Percentiles rank a stretch among this genome's conserved stretches.
Evolutionary conservation across 2,329 filamentous ascomycete species (phyloP).

Genomic region (Monosporascus sp.): DNA sequence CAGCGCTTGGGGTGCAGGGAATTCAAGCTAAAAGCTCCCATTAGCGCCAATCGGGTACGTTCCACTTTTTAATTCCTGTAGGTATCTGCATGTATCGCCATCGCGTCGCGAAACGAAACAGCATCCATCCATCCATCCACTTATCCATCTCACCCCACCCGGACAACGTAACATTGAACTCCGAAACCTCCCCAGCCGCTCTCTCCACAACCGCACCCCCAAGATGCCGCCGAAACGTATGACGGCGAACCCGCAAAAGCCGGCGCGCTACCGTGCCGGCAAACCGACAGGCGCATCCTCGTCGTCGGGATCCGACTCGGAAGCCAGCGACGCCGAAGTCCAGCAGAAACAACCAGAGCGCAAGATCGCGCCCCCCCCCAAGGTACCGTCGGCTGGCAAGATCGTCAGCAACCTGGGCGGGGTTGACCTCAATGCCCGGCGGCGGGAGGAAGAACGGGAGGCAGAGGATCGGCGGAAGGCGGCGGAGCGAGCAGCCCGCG

Average conservation of each 20-base stretch:
- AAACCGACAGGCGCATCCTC: constrained; percentile 60
- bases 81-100: too few species aligned
- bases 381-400: constrained; percentile 50
- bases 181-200: too few species aligned
- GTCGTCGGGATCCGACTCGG: constrained; percentile 44
- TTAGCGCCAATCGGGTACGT: too few species aligned
- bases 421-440: constrained; percentile 45
- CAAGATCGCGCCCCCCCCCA: constrained; percentile 50
- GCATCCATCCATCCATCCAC: too few species aligned
- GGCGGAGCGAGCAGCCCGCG: constrained; percentile 44
- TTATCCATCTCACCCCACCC: too few species aligned
- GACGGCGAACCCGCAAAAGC: constrained; percentile 83
- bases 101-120: too few species aligned
- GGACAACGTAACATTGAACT: too few species aligned
- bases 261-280: constrained; percentile 78
- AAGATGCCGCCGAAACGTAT: constrained; percentile 73
- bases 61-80: too few species aligned
- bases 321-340: constrained; percentile 37
- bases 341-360: constrained; percentile 20
- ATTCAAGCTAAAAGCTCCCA: too few species aligned
- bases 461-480: constrained; percentile 43
- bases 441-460: constrained; percentile 35
- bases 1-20: too few species aligned
- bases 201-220: not conserved
- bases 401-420: constrained; percentile 49